These are phyloP conservation scores for Fusarium guadeloupense DNA, from an alignment of 2,329 filamentous ascomycete species.

Conservation along the genomic window DNA sequence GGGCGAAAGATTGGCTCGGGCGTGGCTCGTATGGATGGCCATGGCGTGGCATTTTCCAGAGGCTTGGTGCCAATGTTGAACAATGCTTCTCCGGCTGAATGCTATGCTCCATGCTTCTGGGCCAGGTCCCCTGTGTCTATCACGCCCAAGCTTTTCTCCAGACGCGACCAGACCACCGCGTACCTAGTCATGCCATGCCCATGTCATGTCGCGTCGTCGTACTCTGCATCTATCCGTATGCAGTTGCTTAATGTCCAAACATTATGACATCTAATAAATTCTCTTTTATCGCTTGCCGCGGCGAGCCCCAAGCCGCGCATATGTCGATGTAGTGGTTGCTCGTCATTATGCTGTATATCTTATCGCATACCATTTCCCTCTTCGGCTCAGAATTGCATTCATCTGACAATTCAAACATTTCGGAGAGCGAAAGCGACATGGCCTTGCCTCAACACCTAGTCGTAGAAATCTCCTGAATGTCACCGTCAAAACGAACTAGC, in stretches of 20 bases:
- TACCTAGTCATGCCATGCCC: conserved; percentile 18
- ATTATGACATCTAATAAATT: conserved; percentile 31
- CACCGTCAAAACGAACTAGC: conserved; percentile 25
- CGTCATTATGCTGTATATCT: conserved; percentile 23
- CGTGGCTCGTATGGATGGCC: conserved; percentile 17
- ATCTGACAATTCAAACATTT: conserved; percentile 13
- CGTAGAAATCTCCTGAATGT: conserved; percentile 35
- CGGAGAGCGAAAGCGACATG: conserved; percentile 7
- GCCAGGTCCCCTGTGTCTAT: conserved; percentile 25
- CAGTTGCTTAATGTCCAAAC: conserved; percentile 14
- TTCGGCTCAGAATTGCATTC: conserved; percentile 18
- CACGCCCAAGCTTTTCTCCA: conserved; percentile 32
- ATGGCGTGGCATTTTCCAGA: conserved; percentile 24
- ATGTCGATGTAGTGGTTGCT: conserved; percentile 26
- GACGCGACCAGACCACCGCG: conserved; percentile 28
- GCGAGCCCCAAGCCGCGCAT: conserved; percentile 24
- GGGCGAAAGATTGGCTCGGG: conserved; percentile 20
- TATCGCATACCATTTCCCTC: conserved; percentile 26
- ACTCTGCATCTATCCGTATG: neutral
- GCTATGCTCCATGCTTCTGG: conserved; percentile 20
- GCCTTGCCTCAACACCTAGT: conserved; percentile 28
- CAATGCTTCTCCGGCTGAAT: conserved; percentile 2
- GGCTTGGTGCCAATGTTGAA: conserved; percentile 14
- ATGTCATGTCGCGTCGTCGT: conserved; percentile 33
- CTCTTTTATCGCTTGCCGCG: conserved; percentile 28